These are phyloP conservation scores for Fusarium drepaniforme DNA, from an alignment of 2,329 filamentous ascomycete genomes.

Conservation along the genomic window DNA sequence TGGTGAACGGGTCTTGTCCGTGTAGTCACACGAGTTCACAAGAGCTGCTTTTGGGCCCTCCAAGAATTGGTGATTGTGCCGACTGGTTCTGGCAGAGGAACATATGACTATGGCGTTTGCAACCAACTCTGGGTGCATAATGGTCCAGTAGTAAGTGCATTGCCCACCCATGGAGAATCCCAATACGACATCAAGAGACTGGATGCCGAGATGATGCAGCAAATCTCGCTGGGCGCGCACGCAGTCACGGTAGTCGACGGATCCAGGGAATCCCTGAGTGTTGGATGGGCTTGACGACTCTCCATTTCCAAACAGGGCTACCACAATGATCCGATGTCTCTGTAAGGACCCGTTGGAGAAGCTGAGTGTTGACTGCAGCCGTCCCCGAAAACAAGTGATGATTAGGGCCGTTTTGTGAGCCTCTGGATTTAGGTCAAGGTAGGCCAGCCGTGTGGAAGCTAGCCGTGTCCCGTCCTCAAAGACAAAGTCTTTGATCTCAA, in stretches of 20 bases:
- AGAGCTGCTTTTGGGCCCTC: constrained; percentile 60
- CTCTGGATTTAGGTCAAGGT: constrained; percentile 21
- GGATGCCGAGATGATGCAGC: constrained; percentile 50
- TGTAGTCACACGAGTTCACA: constrained; percentile 55
- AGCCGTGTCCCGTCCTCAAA: constrained; percentile 48
- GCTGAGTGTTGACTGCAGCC: constrained; percentile 61
- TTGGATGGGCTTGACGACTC: constrained; percentile 62
- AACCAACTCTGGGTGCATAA: constrained; percentile 57
- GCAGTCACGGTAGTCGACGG: constrained; percentile 57
- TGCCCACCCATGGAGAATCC: constrained; percentile 66
- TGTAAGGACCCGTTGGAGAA: constrained; percentile 58
- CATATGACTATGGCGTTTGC: constrained; percentile 58
- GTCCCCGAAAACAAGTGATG: constrained; percentile 67
- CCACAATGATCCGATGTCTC: constrained; percentile 57
- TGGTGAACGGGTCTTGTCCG: constrained; percentile 22
- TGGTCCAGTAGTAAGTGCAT: constrained; percentile 59
- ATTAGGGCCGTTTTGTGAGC: constrained; percentile 53
- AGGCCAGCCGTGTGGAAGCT: constrained; percentile 43
- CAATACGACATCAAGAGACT: constrained; percentile 53
- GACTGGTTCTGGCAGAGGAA: constrained; percentile 57
- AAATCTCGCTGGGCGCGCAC: constrained; percentile 56
- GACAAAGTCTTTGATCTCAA: constrained; percentile 1
- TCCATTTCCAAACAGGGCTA: constrained; percentile 61
- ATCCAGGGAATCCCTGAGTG: constrained; percentile 51
- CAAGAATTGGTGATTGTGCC: constrained; percentile 61